Conservation (phyloP, 2,329 filamentous ascomycete species). For the Lasiodiplodia theobromae region DNA sequence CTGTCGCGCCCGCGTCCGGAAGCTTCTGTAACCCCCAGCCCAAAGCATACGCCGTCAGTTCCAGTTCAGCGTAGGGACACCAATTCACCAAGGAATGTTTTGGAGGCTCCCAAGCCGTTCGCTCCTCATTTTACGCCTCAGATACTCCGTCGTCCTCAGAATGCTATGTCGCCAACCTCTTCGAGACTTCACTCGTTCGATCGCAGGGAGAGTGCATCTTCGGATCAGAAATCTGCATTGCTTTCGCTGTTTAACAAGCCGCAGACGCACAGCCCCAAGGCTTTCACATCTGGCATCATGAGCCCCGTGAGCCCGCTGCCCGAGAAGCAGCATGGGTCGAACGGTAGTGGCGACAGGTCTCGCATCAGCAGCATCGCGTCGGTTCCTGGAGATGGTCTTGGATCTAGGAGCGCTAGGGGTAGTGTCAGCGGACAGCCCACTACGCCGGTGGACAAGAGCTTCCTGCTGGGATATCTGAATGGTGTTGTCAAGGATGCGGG, state of each 20-base stretch:
- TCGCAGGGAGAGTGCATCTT: slow-evolving; percentile 38
- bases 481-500: slow-evolving; percentile 53
- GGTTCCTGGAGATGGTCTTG: slow-evolving; percentile 21
- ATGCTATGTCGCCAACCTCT: slow-evolving; percentile 27
- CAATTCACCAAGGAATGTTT: slow-evolving; percentile 33
- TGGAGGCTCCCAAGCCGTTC: slow-evolving; percentile 28
- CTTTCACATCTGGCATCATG: slow-evolving; percentile 43
- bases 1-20: slow-evolving; percentile 20
- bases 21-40: slow-evolving; percentile 22
- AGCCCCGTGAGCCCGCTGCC: slow-evolving; percentile 49
- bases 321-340: slow-evolving; percentile 34
- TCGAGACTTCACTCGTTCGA: slow-evolving; percentile 34
- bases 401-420: not conserved
- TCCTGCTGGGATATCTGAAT: slow-evolving; percentile 78
- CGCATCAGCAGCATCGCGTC: slow-evolving; percentile 44
- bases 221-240: slow-evolving; percentile 44
- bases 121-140: slow-evolving; percentile 45
- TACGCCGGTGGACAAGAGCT: slow-evolving; percentile 72
- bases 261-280: slow-evolving; percentile 35
- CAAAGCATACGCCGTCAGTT: slow-evolving; percentile 36
- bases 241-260: slow-evolving; percentile 47
- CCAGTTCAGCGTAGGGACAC: slow-evolving; percentile 40
- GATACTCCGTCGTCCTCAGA: slow-evolving; percentile 45
- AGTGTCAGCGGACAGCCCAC: slow-evolving; percentile 34
- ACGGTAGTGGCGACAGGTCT: slow-evolving; percentile 34